Base-by-base conservation (phyloP, 345 rosid species). In the Carallia pectinifolia region DNA sequence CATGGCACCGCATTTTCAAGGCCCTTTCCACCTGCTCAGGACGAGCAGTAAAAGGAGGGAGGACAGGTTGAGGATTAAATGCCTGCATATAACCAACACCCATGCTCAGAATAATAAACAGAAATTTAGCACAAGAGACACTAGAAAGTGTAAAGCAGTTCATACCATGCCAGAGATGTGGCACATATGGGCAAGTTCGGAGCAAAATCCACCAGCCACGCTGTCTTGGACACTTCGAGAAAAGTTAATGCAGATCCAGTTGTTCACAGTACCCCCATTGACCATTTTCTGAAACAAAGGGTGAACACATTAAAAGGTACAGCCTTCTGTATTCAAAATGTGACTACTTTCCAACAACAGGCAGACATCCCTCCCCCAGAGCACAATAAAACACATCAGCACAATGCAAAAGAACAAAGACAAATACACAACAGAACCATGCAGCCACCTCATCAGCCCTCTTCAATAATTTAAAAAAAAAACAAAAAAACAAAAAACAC, bases 141-240 rank as follows among this genome's bases (percentile, higher is more conserved):
- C 12, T 19, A 12, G 50, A 34, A 47, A 56, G 31, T 40, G 33
- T 44, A n/a, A 5, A 39, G 4, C 60, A 58, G 59, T 33, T 66
- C 74, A 74, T 83, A 94, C 99, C 98, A 96, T 96, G 82, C 99
- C 99, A 76, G 97, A 92, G 48, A 80, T 65, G 64, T 82, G 50
- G 70, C 99, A 96, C 99, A 96, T 96, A 55, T 87, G 96, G 50
- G 98, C 97, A 71, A 96, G 97, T 79, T 96, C 98, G 15, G 68
- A 70, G 83, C 99, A 96, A 78, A 95, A 95, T 13, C 89, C 86
- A 52, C 81, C 81, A 0, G 97, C 97, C 33, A 85, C 72, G 37
- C 80, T 75, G 19, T 95, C 99, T 78, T 85, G 94, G 53, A 95
- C 97, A 62, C 39, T 80, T 61, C 97, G 81, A 44, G 98, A 89